Evolutionary conservation across 495 filamentous ascomycete genomes (phyloP).

Genomic region (Poronia punctata): DNA sequence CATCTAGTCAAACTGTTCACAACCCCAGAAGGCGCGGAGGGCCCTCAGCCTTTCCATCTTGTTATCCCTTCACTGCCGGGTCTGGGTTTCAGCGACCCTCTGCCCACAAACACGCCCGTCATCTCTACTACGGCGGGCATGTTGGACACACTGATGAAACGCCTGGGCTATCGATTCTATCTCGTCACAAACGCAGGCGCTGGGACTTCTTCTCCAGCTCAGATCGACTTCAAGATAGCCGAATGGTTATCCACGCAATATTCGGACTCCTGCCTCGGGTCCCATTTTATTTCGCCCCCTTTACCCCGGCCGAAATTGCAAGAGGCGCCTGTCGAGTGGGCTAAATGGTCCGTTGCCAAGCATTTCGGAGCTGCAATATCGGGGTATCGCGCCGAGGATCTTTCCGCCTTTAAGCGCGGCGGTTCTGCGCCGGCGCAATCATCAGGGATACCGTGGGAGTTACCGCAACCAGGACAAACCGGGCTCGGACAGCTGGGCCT

Average conservation of each 20-base stretch:
- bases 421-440: conserved; percentile 9
- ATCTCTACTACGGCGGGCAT: conserved; percentile 50
- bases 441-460: too few species aligned
- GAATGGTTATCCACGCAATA: conserved; percentile 48
- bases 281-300: conserved; percentile 52
- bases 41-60: conserved; percentile 56
- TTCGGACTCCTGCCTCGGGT: conserved; percentile 48
- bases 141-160: conserved; percentile 58
- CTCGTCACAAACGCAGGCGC: conserved; percentile 39
- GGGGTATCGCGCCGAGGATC: conserved; percentile 37
- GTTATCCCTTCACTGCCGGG: conserved; percentile 67
- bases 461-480: too few species aligned
- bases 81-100: conserved; percentile 58
- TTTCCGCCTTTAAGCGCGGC: conserved; percentile 19
- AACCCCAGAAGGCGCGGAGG: conserved; percentile 29
- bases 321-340: conserved; percentile 31
- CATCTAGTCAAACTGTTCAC: conserved; percentile 56
- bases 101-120: conserved; percentile 51
- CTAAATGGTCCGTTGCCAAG: conserved; percentile 36
- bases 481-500: conserved; percentile 22
- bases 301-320: conserved; percentile 25
- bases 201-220: conserved; percentile 27
- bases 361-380: conserved; percentile 32
- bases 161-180: conserved; percentile 60
- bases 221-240: conserved; percentile 50